Evolutionary conservation across 176 grass and related monocot genomes (phyloP).

Genomic region (Paspalum vaginatum): DNA sequence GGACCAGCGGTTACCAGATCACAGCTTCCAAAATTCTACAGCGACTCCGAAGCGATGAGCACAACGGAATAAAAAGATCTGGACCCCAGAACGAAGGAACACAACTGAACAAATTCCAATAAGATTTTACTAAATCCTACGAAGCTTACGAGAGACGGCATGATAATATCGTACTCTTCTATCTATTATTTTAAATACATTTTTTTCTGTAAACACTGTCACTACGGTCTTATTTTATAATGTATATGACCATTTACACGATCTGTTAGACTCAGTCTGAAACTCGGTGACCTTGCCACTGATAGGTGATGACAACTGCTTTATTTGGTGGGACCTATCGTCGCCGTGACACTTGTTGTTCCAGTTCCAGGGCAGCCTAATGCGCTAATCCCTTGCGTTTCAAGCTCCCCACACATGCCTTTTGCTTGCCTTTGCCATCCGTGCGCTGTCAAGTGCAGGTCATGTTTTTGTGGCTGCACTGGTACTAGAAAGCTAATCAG

Average conservation of each 20-base stretch:
- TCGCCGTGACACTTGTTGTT: constrained; percentile 38
- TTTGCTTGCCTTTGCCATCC: constrained; percentile 17
- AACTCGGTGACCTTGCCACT: background rate
- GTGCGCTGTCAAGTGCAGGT: constrained; percentile 3
- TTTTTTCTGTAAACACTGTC: too few species aligned
- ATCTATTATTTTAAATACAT: too few species aligned
- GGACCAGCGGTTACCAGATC: background rate
- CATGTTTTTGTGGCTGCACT: background rate
- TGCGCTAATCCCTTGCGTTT: constrained; percentile 25
- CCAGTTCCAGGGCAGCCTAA: constrained; percentile 12
- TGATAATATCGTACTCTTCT: too few species aligned
- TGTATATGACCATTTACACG: too few species aligned
- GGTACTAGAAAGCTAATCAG: background rate
- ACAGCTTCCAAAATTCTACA: background rate
- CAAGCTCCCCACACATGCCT: constrained; percentile 19
- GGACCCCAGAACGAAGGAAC: background rate
- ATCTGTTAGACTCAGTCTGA: too few species aligned
- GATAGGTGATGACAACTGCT: background rate
- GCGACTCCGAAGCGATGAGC: background rate
- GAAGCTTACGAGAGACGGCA: constrained; percentile 18
- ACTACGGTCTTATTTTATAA: too few species aligned
- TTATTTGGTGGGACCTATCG: background rate
- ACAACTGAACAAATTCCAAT: background rate
- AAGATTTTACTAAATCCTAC: background rate
- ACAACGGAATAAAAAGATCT: background rate